A percentile compares a stretch with the other conserved stretches of the same genome.
Evolutionary conservation across 2,329 filamentous ascomycete species (phyloP).

Genomic region (Purpureocillium takamizusanense): DNA sequence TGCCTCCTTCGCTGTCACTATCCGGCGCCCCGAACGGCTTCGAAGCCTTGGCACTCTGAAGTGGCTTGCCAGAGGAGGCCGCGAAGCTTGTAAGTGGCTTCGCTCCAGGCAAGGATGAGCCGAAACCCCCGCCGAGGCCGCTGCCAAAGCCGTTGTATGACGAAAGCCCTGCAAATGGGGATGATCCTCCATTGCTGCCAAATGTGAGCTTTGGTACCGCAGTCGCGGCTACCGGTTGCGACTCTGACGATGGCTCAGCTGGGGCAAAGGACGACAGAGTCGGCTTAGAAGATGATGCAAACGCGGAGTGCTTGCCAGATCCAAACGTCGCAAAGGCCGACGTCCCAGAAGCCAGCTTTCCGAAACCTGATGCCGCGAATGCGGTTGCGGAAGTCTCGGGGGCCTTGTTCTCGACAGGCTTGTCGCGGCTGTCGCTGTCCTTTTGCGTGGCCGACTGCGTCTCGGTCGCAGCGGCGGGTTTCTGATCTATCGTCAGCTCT

Average conservation of each 20-base stretch:
- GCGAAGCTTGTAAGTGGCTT: constrained; percentile 60
- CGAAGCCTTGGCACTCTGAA: constrained; percentile 50
- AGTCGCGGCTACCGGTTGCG: constrained; percentile 11
- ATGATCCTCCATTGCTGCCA: constrained; percentile 28
- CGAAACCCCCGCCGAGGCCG: constrained; percentile 24
- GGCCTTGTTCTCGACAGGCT: constrained; percentile 15
- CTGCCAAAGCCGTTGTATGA: constrained; percentile 40
- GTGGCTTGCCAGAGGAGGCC: constrained; percentile 40
- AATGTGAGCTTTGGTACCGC: constrained; percentile 41
- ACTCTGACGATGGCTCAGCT: constrained; percentile 9
- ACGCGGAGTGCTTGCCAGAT: constrained; percentile 36
- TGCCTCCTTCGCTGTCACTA: constrained; percentile 47
- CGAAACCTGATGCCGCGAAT: constrained; percentile 61
- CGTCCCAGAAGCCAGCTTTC: constrained; percentile 52
- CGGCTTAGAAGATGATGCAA: constrained; percentile 35
- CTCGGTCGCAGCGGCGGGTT: constrained; percentile 1
- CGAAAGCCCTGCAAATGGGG: constrained; percentile 38
- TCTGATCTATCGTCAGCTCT: not conserved
- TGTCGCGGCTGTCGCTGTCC: constrained; percentile 10
- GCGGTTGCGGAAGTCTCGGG: constrained; percentile 44
- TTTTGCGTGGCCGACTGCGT: constrained; percentile 10
- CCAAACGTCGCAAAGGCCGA: constrained; percentile 57
- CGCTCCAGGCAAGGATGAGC: constrained; percentile 25
- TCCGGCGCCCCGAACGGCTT: constrained; percentile 73
- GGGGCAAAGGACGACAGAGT: constrained; percentile 20